Evolutionary conservation across 306 rosid species (phyloP).

Genomic region (Benincasa hispida): DNA sequence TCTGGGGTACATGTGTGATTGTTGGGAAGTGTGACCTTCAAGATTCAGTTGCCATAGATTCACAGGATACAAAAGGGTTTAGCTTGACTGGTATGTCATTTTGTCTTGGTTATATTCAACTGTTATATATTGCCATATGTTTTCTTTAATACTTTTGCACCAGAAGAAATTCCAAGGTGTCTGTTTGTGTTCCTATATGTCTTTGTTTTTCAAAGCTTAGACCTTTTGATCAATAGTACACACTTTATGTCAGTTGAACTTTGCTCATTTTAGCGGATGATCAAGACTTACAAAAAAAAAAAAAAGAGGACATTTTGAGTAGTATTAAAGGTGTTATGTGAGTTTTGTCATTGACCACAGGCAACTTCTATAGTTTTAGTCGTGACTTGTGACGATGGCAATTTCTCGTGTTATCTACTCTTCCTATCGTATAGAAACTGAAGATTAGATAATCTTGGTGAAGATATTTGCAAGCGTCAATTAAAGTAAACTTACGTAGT

Average conservation of each 20-base stretch:
- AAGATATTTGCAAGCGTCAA: not conserved
- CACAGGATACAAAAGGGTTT: slow-evolving; percentile 26
- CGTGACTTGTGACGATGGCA: not conserved
- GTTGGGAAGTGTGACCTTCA: slow-evolving; percentile 52
- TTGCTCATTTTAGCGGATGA: too few species aligned
- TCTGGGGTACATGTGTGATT: slow-evolving; percentile 58
- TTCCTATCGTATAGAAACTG: not conserved
- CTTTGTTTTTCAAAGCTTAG: not conserved
- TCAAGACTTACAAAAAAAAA: not conserved
- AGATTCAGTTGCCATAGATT: slow-evolving; percentile 18
- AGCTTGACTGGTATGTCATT: slow-evolving; percentile 25
- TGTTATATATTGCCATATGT: not conserved
- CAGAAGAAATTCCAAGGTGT: not conserved
- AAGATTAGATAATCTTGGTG: not conserved
- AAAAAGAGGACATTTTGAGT: not conserved
- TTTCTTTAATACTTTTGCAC: not conserved
- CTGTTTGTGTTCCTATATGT: not conserved
- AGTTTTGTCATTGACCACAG: not conserved
- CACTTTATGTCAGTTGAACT: too few species aligned
- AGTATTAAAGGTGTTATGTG: not conserved
- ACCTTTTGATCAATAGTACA: too few species aligned
- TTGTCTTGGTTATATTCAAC: not conserved
- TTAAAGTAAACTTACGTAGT: not conserved
- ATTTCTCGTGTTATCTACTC: not conserved
- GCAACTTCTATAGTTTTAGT: not conserved